phyloP scores from a whole-genome alignment of 2,329 filamentous ascomycete genomes.

The Colletotrichum lini region DNA sequence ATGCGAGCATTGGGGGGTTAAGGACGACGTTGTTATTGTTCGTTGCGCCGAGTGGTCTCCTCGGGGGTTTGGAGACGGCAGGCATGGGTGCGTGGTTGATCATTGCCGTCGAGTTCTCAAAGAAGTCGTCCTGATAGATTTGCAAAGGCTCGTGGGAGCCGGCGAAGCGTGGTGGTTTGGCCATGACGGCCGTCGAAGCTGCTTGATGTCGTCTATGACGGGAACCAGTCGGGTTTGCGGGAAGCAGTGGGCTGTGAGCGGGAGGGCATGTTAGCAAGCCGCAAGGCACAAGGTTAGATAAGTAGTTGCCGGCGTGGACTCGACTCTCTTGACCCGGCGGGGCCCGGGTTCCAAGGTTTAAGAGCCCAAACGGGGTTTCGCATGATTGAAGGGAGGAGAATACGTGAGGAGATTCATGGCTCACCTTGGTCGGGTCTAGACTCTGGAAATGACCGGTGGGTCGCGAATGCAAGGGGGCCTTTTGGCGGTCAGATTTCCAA shows the following conservation, averaged over 20 bases:
- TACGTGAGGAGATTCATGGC: conserved; percentile 41
- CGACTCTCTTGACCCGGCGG: conserved; percentile 27
- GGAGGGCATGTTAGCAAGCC: conserved; percentile 39
- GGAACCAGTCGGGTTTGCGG: conserved; percentile 21
- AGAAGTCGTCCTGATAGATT: conserved; percentile 68
- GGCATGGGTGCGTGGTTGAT: conserved; percentile 72
- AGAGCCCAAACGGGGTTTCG: conserved; percentile 29
- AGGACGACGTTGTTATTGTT: conserved; percentile 78
- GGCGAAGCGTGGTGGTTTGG: conserved; percentile 64
- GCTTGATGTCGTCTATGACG: conserved; percentile 26
- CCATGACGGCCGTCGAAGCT: conserved; percentile 62
- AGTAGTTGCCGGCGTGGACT: conserved; percentile 36
- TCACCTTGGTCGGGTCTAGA: conserved; percentile 43
- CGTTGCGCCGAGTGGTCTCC: conserved; percentile 64
- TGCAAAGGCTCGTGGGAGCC: conserved; percentile 63
- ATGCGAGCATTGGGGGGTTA: conserved; percentile 70
- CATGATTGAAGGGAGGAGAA: conserved; percentile 43
- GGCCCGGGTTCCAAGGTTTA: conserved; percentile 31
- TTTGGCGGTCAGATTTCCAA: conserved; percentile 41
- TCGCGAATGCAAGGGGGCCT: conserved; percentile 43
- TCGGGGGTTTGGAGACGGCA: conserved; percentile 61
- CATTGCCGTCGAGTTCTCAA: conserved; percentile 62
- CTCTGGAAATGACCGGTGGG: conserved; percentile 44
- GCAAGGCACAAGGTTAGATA: conserved; percentile 38
- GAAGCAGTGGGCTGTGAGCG: conserved; percentile 34